Evolutionary conservation across 495 filamentous ascomycete genomes (phyloP).

Genomic region (Neurospora sp.): DNA sequence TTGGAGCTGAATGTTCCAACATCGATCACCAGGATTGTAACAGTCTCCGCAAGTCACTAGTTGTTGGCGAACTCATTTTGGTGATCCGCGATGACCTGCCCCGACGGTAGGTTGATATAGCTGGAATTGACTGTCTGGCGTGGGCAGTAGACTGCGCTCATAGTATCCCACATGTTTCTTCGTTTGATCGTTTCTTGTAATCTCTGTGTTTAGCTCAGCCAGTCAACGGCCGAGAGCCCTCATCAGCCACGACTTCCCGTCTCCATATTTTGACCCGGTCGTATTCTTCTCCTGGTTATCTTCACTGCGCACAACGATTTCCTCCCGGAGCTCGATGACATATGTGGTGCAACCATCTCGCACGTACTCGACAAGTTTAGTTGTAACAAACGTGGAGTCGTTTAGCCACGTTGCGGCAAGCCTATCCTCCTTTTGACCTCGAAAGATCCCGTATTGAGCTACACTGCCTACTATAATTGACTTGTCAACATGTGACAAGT

Average conservation of each 20-base stretch:
- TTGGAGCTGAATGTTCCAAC: not conserved
- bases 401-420: not conserved
- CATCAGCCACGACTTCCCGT: not conserved
- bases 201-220: not conserved
- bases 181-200: not conserved
- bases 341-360: not conserved
- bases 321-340: not conserved
- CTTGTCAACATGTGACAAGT: not conserved
- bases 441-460: not conserved
- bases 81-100: not conserved
- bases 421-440: not conserved
- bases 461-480: not conserved
- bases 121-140: not conserved
- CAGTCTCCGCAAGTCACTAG: not conserved
- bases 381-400: not conserved
- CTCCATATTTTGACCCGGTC: not conserved
- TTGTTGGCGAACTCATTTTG: not conserved
- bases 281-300: not conserved
- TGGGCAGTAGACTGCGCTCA: not conserved
- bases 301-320: not conserved
- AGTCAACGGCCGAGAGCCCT: not conserved
- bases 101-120: not conserved
- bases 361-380: not conserved
- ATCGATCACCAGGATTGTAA: not conserved
- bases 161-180: not conserved